Base-by-base conservation (phyloP, 2,329 filamentous ascomycete genomes). In the Curvularia verruculosa region DNA sequence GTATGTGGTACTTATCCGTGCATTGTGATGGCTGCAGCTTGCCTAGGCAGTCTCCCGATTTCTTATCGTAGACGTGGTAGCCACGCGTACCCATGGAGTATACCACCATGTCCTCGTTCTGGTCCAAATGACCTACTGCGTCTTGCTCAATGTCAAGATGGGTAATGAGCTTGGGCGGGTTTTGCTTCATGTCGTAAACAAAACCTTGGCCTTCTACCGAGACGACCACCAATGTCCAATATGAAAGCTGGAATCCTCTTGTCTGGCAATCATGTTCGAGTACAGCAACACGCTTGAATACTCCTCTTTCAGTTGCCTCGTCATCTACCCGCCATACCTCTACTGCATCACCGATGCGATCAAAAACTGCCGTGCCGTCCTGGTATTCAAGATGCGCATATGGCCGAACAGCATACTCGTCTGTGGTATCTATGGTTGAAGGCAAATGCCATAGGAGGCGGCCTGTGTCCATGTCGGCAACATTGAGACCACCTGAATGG, bases 191-290 rank as follows among this genome's bases (percentile, higher is more conserved):
- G n/a, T 57, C 50, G 18, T 57, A 57, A 1, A 57, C 54, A 13
- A 57, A 57, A 13, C 54, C 54, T 19, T 54, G 44, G 8, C 54
- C 54, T 21, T 57, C 54, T 26, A 49, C 37, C 15, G 54, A 45
- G 21, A 57, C 54, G 19, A 54, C 54, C 1, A 49, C 50, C 12
- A 57, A 13, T 10, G 54, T 53, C 49, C 50, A 49, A 8, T 57
- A 57, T 10, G 54, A 57, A 9, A 57, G 54, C 39, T 57, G 54
- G 8, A 57, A 57, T n/a, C 54, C 54, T 49, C 54, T 54, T 15
- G 50, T 57, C 5, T 57, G 49, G 8, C 49, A 57, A 23, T 44
- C 29, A 15, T 53, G 54, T 21, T 57, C 50, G 8, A 57, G 18
- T 2, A 49, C 39, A 31, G 49, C 50, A 9, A 54, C 4, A 3